A percentile compares a stretch with the other conserved stretches of the same genome.
Evolutionary conservation across 139 green algal genomes (phyloP).

Genomic region (Chlorella sp.): DNA sequence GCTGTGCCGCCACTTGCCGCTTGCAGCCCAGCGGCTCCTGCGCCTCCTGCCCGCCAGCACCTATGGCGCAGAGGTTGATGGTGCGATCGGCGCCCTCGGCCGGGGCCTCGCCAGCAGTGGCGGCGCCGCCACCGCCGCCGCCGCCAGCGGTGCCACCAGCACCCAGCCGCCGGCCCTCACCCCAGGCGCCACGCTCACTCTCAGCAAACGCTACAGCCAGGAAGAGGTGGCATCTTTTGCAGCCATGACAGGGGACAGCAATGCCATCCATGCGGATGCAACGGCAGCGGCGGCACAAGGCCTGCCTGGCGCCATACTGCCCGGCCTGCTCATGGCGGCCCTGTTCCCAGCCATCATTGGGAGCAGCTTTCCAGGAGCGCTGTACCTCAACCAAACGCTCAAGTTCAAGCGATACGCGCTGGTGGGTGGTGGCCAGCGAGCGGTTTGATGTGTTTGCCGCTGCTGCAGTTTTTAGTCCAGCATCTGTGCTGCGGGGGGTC

Average conservation of each 20-base stretch:
- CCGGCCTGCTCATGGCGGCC: conserved; percentile 74
- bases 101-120: background rate
- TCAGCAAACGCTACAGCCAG: conserved; percentile 44
- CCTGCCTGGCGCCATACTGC: conserved; percentile 55
- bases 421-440: conserved; percentile 31
- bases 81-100: background rate
- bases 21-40: background rate
- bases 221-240: conserved; percentile 59
- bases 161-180: background rate
- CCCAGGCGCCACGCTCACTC: background rate
- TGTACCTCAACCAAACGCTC: conserved; percentile 75
- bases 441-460: background rate
- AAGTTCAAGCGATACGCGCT: conserved; percentile 59
- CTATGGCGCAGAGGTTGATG: background rate
- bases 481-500: too few relatives aligned
- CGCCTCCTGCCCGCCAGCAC: too few relatives aligned
- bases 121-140: background rate
- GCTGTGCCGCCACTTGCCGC: too few relatives aligned
- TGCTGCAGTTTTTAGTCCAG: background rate
- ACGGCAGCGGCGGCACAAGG: conserved; percentile 39
- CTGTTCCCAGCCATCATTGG: conserved; percentile 84
- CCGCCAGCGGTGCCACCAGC: background rate
- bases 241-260: conserved; percentile 67
- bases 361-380: conserved; percentile 61
- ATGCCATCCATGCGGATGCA: conserved; percentile 56